Base-by-base conservation (phyloP, 2,329 filamentous ascomycete species). In the Purpureocillium takamizusanense region DNA sequence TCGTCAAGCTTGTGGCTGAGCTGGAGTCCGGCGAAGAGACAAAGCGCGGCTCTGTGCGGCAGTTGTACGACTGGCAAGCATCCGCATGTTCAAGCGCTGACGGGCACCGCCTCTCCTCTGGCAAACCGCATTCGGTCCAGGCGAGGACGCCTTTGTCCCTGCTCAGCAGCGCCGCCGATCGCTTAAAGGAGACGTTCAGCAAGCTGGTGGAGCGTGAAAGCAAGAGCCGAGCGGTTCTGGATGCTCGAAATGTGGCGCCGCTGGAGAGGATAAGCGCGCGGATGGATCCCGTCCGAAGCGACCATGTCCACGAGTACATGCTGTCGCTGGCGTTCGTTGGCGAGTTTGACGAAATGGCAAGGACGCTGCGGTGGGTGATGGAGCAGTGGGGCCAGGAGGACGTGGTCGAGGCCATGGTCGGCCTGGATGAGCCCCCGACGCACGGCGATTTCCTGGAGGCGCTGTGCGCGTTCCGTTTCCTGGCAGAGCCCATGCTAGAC, bases 321-420 rank as follows among this genome's bases (percentile, higher is more conserved):
- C 69, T 78, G 34, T 69, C 75, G 1, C 61, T 87, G 16, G 81
- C 74, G 1, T 69, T 72, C 37, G 56, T 78, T n/a, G 71, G 70
- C 28, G 76, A 86, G 46, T 65, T 67, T 35, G 60, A 70, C 2
- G 76, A 72, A 36, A 75, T 86, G 53, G 65, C 72, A 5, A 61
- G 61, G 4, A 57, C 81, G 5, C 57, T 81, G 12, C 55, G 61
- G 23, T 88, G 80, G 79, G 72, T 82, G 46, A 57, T 72, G 1
- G 47, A 57, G 17, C 58, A 77, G 46, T 69, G 69, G 58, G 51
- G 54, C 6, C 54, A 53, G 16, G 39, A 51, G 18, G 51, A 53
- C 9, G 41, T 59, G 27, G 48, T 60, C 5, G 57, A 62, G 13
- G 60, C 63, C 37, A 53, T 67, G 41, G 45, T 50, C 21, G 50